A percentile compares a stretch with the other conserved stretches of the same genome.
These are phyloP conservation scores for Quillaja saponaria DNA, from an alignment of 306 rosid genomes.

Conservation along the genomic window DNA sequence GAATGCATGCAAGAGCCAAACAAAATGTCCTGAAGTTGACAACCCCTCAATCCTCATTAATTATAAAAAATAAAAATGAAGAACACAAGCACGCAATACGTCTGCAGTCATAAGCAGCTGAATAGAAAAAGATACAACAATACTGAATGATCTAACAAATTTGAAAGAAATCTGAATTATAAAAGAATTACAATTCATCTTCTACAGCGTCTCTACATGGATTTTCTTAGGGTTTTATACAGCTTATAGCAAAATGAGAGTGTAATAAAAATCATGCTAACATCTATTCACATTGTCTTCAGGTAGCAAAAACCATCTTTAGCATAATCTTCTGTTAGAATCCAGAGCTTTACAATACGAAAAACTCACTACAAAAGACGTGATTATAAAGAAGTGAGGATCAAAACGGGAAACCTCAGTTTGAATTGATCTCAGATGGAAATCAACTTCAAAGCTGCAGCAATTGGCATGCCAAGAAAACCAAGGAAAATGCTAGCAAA, in stretches of 20 bases:
- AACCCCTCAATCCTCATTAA: too few relatives aligned
- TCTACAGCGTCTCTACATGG: constrained; percentile 9
- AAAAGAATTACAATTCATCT: constrained; percentile 24
- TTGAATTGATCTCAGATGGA: constrained; percentile 46
- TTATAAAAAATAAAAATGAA: too few relatives aligned
- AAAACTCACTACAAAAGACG: constrained; percentile 15
- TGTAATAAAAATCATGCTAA: constrained; percentile 24
- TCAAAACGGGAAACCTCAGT: constrained; percentile 27
- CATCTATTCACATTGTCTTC: constrained; percentile 12
- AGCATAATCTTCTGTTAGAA: constrained; percentile 24
- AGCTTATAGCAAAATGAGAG: constrained; percentile 32
- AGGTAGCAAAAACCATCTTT: constrained; percentile 12
- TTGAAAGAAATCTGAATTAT: too few relatives aligned
- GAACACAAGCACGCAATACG: too few relatives aligned
- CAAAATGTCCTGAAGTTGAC: too few relatives aligned
- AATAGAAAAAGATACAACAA: too few relatives aligned
- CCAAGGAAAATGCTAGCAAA: constrained; percentile 60
- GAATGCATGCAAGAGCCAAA: too few relatives aligned
- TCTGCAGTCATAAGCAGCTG: too few relatives aligned
- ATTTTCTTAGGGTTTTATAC: constrained; percentile 17
- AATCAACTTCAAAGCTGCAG: constrained; percentile 80
- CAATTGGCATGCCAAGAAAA: constrained; percentile 88
- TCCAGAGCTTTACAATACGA: constrained; percentile 4
- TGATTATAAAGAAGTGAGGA: constrained; percentile 14
- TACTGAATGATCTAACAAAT: too few relatives aligned